phyloP scores from a whole-genome alignment of 75 land plant genomes.

The Pinus taeda region DNA sequence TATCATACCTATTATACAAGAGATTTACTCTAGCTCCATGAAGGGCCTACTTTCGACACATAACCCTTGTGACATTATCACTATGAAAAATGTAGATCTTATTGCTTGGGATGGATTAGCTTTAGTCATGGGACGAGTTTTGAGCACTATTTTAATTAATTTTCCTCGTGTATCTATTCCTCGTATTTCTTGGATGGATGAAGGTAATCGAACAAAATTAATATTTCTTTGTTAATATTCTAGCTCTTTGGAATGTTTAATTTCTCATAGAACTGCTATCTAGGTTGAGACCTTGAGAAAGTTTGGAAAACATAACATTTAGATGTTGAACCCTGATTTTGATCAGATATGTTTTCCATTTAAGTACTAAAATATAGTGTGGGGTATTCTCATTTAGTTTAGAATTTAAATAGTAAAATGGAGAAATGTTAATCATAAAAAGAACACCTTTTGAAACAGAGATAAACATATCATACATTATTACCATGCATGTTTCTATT shows the following conservation, averaged over 20 bases:
- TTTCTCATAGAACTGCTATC: not conserved
- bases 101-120: conserved; percentile 21
- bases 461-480: conserved; percentile 23
- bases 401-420: no score
- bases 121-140: conserved; percentile 15
- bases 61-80: conserved; percentile 25
- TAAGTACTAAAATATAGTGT: conserved; percentile 67
- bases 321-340: conserved; percentile 38
- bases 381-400: no score
- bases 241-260: not conserved
- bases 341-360: conserved; percentile 59
- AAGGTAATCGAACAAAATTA: not conserved
- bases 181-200: conserved; percentile 38
- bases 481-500: no score
- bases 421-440: no score
- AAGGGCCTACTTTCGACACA: conserved; percentile 40
- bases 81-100: conserved; percentile 19
- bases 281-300: not conserved
- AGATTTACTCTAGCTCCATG: conserved; percentile 31
- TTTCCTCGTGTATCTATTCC: conserved; percentile 30
- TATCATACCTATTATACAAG: conserved; percentile 19
- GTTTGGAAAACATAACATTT: no score
- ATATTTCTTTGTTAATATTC: not conserved
- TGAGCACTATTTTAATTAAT: conserved; percentile 24
- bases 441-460: no score